Evolutionary conservation across 129 eudicot genomes (phyloP), one percentile per base, ranked within the genome.

Genomic region (Kitagawia praeruptora): DNA sequence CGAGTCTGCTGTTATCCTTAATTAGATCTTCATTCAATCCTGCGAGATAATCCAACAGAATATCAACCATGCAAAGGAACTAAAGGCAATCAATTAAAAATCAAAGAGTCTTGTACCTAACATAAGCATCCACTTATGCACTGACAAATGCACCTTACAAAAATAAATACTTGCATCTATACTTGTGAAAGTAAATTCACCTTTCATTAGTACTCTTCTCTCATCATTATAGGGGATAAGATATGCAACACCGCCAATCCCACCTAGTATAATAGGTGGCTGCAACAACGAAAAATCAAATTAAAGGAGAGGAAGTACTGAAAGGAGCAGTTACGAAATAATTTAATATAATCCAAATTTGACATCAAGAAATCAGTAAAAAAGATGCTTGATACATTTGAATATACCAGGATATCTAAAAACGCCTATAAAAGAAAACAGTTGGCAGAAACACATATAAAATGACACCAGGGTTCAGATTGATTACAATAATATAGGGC

Each of bases 61-160:
- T 91, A 87, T 95, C 99, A 81, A 91, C 99, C 87, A 97, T 92
- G 96, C 96, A 92, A 84, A 95, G 97, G 87, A 95, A 92, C 99
- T 95, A 90, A 80, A 86, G 81, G 76, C 58, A 80, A 85, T 87
- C 70, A 48, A 77, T 86, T 87, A 91, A 81, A 85, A 75, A 79
- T 70, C 15, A 70, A 0, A 0, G 25, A 70, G 28, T 38, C 12
- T 70, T 38, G 28, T 39, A 21, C 42, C 40, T 18, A 5, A 37
- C 23, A 15, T 31, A 34, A 4, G 2, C 39, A 70, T 70, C 40
- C 41, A 66, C 40, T 13, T 13, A 34, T 31, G 72, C 19, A 66
- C 21, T 15, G 13, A 70, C 25, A 70, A 39, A 31, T n/a, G n/a
- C n/a, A n/a, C n/a, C n/a, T n/a, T n/a, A n/a, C n/a, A n/a, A n/a